phyloP scores from a whole-genome alignment of 2,329 filamentous ascomycete genomes.

The Leptographium lundbergii region DNA sequence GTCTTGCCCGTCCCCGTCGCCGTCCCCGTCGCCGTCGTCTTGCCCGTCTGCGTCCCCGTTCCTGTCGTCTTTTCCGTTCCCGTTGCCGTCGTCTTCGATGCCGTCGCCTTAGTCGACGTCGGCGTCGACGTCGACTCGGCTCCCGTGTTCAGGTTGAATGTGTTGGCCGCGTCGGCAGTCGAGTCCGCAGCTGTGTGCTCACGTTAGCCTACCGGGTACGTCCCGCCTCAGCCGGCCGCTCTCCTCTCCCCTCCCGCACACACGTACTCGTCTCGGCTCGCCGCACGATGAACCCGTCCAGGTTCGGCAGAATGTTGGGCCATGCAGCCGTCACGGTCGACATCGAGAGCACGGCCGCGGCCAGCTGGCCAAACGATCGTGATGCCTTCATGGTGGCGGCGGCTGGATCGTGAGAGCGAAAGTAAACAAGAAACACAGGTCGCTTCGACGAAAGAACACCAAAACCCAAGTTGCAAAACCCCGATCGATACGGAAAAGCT shows the following conservation, averaged over 20 bases:
- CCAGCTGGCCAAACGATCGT: conserved; percentile 29
- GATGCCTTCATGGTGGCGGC: conserved; percentile 18
- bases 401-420: not conserved
- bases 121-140: conserved; percentile 11
- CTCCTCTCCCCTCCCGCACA: not conserved
- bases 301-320: conserved; percentile 40
- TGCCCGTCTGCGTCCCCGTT: conserved; percentile 13
- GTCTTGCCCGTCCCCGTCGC: conserved; percentile 10
- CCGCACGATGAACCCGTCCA: conserved; percentile 40
- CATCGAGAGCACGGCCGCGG: conserved; percentile 40
- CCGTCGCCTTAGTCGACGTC: conserved; percentile 7
- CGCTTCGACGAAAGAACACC: not conserved
- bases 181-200: not conserved
- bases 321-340: conserved; percentile 33
- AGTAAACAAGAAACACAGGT: not conserved
- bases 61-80: conserved; percentile 10
- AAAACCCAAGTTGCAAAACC: not conserved
- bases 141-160: conserved; percentile 29
- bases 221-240: too few relatives aligned
- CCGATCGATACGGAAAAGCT: not conserved
- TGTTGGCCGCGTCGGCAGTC: conserved; percentile 10
- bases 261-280: conserved; percentile 9
- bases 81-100: conserved; percentile 14
- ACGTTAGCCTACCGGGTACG: conserved; percentile 9
- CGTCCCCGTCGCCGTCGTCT: conserved; percentile 5